Percentiles rank a stretch among this genome's conserved stretches.
Conservation (phyloP, 768 basidiomycete genomes). For the Termitomyces sp. region DNA sequence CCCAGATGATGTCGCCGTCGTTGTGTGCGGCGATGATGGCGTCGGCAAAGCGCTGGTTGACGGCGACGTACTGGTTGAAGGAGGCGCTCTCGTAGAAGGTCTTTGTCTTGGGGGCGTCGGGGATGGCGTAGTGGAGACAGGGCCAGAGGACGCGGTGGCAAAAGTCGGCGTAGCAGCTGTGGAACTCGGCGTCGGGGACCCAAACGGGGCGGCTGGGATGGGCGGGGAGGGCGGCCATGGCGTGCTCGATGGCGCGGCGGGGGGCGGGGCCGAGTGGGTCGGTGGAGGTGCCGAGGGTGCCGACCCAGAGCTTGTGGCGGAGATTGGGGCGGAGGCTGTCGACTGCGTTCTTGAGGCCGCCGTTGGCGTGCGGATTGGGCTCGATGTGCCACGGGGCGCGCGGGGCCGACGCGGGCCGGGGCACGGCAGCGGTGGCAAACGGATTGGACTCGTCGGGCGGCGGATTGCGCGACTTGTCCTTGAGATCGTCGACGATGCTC, state of each 20-base stretch:
- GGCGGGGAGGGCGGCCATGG: slow-evolving; percentile 34
- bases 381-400: slow-evolving; percentile 39
- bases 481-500: slow-evolving; percentile 76
- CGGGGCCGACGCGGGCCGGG: too few relatives aligned
- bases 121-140: slow-evolving; percentile 80
- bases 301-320: slow-evolving; percentile 55
- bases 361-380: slow-evolving; percentile 72
- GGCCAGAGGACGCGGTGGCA: slow-evolving; percentile 92
- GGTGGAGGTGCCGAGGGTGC: slow-evolving; percentile 71
- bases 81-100: slow-evolving; percentile 75
- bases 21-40: slow-evolving; percentile 76
- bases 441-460: slow-evolving; percentile 53
- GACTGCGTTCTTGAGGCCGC: slow-evolving; percentile 81
- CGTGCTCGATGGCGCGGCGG: slow-evolving; percentile 50
- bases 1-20: slow-evolving; percentile 89
- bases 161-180: slow-evolving; percentile 80
- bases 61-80: slow-evolving; percentile 83
- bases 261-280: slow-evolving; percentile 59
- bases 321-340: slow-evolving; percentile 60
- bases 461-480: slow-evolving; percentile 50
- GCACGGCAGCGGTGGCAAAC: slow-evolving; percentile 35
- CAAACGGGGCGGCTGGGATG: slow-evolving; percentile 55
- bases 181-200: slow-evolving; percentile 80
- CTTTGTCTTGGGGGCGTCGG: slow-evolving; percentile 85
- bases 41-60: slow-evolving; percentile 89